Percentiles rank a stretch among this genome's conserved stretches.
Evolutionary conservation across 768 basidiomycete genomes (phyloP).

Genomic region (Leucosporidium scottii): DNA sequence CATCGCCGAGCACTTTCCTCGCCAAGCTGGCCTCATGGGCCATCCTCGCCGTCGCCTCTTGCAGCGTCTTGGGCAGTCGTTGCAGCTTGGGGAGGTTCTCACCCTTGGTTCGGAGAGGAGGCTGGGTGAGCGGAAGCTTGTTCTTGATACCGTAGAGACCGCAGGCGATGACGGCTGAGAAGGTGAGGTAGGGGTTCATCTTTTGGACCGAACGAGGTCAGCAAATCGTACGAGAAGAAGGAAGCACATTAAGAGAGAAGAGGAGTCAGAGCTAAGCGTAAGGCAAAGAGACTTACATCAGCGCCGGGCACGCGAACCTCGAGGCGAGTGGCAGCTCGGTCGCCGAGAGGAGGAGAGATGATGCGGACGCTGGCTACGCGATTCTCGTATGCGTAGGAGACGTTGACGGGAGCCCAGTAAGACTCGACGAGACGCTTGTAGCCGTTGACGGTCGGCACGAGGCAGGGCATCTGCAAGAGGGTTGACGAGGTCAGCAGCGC

Average conservation of each 20-base stretch:
- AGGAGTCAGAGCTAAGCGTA: too few species aligned
- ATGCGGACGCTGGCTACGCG: constrained; percentile 87
- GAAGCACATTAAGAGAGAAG: too few species aligned
- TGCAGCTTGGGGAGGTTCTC: constrained; percentile 48
- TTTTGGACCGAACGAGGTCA: constrained; percentile 11
- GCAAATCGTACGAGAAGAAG: too few species aligned
- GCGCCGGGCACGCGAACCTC: constrained; percentile 94
- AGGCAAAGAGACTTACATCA: too few species aligned
- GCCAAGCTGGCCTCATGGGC: constrained; percentile 70
- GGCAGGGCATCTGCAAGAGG: constrained; percentile 59
- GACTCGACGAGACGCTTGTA: constrained; percentile 84
- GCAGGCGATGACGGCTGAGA: constrained; percentile 72
- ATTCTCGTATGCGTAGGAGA: constrained; percentile 85
- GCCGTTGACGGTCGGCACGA: constrained; percentile 38
- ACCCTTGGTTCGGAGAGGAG: constrained; percentile 55
- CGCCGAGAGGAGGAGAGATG: constrained; percentile 82
- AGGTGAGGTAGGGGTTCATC: constrained; percentile 76
- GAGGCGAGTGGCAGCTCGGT: constrained; percentile 71
- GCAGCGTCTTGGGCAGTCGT: constrained; percentile 71
- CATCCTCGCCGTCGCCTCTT: constrained; percentile 73
- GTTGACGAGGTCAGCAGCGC: too few species aligned
- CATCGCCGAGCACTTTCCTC: constrained; percentile 67
- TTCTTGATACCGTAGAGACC: constrained; percentile 83
- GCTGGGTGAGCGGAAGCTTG: constrained; percentile 58
- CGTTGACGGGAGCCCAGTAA: constrained; percentile 37